phyloP scores from a whole-genome alignment of 306 rosid genomes.

The Aeschynomene evenia region DNA sequence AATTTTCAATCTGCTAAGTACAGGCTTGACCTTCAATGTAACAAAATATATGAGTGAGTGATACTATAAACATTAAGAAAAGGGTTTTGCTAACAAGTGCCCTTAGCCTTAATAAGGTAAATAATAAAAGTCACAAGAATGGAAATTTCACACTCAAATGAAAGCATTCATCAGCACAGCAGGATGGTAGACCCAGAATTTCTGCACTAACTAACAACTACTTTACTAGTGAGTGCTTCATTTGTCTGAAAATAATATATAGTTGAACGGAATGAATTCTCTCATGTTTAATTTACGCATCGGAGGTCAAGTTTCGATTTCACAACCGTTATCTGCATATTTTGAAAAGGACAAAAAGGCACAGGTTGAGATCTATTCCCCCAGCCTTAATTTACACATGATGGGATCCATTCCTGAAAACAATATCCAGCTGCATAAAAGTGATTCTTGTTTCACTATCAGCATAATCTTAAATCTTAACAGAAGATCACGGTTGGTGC shows the following conservation, averaged over 20 bases:
- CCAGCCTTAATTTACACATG: no score
- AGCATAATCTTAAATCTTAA: not conserved
- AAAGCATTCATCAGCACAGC: not conserved
- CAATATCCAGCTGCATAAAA: no score
- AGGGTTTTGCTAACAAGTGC: no score
- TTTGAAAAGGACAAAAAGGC: not conserved
- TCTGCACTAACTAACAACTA: not conserved
- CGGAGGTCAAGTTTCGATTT: not conserved
- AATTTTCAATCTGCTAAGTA: conserved; percentile 67
- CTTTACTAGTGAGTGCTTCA: not conserved
- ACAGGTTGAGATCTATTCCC: no score
- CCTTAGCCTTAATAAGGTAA: no score
- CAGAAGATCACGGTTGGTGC: not conserved
- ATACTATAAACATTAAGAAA: no score
- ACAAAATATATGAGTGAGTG: conserved; percentile 17
- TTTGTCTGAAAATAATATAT: not conserved
- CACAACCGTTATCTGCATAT: no score
- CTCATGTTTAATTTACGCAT: not conserved
- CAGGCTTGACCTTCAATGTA: conserved; percentile 79
- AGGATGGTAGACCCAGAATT: conserved; percentile 1
- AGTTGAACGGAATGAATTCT: no score
- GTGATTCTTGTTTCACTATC: not conserved
- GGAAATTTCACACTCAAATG: not conserved
- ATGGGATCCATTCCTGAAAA: no score
- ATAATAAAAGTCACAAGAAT: not conserved